Conservation (phyloP, 805 yeast genomes). For the Kluyveromyces siamensis region DNA sequence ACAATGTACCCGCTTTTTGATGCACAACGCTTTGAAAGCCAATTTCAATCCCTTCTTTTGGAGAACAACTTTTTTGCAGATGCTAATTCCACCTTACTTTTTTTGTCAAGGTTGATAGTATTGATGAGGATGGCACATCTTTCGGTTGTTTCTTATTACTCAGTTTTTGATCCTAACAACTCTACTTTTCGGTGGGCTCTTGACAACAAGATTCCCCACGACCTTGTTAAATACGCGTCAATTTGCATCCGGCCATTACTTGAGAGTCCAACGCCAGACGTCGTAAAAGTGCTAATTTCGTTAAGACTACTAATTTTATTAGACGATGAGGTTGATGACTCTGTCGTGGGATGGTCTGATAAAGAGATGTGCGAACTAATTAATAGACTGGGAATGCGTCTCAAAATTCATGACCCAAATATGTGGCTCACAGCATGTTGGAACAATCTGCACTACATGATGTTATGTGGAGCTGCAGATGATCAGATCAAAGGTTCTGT, state of each 20-base stretch:
- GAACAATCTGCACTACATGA: conserved; percentile 2
- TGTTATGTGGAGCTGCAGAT: background rate
- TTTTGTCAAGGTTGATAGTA: background rate
- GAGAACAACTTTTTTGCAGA: background rate
- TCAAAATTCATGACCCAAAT: background rate
- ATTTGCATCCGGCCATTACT: background rate
- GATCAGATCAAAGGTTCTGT: conserved; percentile 2
- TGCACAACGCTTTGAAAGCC: background rate
- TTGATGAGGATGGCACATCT: background rate
- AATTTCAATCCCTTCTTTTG: background rate
- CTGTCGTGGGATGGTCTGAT: background rate
- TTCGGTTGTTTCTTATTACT: background rate
- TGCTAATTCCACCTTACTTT: background rate
- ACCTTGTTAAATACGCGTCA: background rate
- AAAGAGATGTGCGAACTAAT: background rate
- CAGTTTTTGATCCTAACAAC: background rate
- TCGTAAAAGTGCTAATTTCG: background rate
- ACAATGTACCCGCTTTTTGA: background rate
- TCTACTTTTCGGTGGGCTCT: background rate
- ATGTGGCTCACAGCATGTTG: background rate
- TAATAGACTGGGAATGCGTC: background rate
- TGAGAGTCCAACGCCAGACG: background rate
- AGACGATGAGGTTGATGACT: background rate
- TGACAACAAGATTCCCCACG: background rate
- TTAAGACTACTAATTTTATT: background rate